Evolutionary conservation across 345 rosid species (phyloP).

Genomic region (Raphanus raphanistrum): DNA sequence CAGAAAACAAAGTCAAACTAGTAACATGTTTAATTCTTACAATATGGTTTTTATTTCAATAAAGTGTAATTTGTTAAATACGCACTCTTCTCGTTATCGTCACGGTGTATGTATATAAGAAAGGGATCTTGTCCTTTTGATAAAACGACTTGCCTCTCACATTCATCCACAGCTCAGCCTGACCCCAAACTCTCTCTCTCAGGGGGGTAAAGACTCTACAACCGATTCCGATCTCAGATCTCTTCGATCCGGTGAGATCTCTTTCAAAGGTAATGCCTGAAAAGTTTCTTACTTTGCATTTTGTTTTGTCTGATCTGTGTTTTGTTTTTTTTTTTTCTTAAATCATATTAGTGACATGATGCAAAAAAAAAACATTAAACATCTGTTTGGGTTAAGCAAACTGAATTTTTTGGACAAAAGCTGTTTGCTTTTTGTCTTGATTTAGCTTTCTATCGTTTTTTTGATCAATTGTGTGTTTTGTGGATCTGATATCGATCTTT

Average conservation of each 20-base stretch:
- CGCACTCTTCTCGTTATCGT: background rate
- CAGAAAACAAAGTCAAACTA: background rate
- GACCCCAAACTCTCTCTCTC: background rate
- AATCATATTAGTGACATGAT: background rate
- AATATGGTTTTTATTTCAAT: background rate
- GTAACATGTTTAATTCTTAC: background rate
- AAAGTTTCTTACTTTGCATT: background rate
- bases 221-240: constrained; percentile 24
- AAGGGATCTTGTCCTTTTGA: background rate
- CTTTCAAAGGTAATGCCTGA: constrained; percentile 1
- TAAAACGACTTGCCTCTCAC: constrained; percentile 12
- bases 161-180: constrained; percentile 37
- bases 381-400: background rate
- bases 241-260: constrained; percentile 21
- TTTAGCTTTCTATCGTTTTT: background rate
- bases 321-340: background rate
- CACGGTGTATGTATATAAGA: background rate
- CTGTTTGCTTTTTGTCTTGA: background rate
- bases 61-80: background rate
- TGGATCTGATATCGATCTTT: constrained; percentile 19
- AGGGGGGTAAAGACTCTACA: background rate
- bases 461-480: constrained; percentile 7
- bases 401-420: background rate
- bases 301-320: constrained; percentile 27
- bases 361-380: background rate